Evolutionary conservation across 2,329 filamentous ascomycete genomes (phyloP), one percentile per base, ranked within the genome.

Genomic region (Aspergillus oerlinghausenensis): DNA sequence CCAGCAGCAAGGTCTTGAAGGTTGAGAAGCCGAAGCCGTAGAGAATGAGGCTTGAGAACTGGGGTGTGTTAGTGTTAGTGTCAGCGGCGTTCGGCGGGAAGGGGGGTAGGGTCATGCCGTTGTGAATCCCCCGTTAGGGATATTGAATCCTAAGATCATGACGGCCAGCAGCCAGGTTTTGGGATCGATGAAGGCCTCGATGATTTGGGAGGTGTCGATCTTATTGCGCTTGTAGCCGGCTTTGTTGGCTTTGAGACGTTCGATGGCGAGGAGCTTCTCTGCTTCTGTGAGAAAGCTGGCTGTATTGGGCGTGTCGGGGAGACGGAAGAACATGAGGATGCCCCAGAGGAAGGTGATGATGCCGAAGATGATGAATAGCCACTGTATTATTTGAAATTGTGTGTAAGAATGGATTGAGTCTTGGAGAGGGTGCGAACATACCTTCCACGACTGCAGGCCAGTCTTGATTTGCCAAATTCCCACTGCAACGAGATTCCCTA

Each of bases 1-100:
- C 74, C 6, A 79, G 61, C 0, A 79, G 65, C 2, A 75, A 74
- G 0, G 78, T 73, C 29, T 71, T 66, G n/a, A 78, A 69, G 0
- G 67, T 62, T 35, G 60, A 60, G 54, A 67, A 75, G 25, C 70
- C 68, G 52, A 74, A 74, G 5, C 71, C 70, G 28, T 69, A 63
- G 52, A 75, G 69, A 49, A 75, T 66, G 6, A 70, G 3, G 71
- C 73, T 56, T 70, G 75, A 51, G 60, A 66, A 55, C 67, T 68
- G 14, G 59, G 23, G 4, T 61, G 29, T 1, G 55, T 60, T 38
- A 50, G 29, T 1, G 55, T 60, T 38, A 50, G 43, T 6, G 43
- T 29, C 19, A 54, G 43, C 19, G 58, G 43, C 59, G 64, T 62
- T 32, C 29, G 4, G 9, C 4, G 29, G 29, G 29, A 9, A 10